These are phyloP conservation scores for Zizania palustris DNA, from an alignment of 202 grass and related monocot species.

Conservation along the genomic window DNA sequence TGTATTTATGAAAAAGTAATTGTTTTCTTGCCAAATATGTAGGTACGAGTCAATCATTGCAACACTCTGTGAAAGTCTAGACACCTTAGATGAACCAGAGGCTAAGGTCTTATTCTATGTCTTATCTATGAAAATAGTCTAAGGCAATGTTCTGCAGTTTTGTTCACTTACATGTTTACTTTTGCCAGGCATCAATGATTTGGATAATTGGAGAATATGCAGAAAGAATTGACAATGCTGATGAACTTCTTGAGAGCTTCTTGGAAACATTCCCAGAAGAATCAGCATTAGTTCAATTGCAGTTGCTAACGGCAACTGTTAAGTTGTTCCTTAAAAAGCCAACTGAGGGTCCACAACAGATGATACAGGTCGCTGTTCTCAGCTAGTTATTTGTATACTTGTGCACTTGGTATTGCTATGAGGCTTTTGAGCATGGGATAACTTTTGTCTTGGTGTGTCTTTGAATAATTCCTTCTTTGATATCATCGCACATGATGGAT, in stretches of 20 bases:
- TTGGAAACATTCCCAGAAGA: conserved; percentile 98
- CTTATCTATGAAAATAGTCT: neutral
- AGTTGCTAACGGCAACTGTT: conserved; percentile 95
- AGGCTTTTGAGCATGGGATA: conserved; percentile 10
- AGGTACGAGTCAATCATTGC: conserved; percentile 99
- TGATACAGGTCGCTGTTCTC: conserved; percentile 83
- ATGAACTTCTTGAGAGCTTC: conserved; percentile 99
- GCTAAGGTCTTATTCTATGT: conserved; percentile 69
- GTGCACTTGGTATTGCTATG: conserved; percentile 8
- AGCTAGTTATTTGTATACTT: conserved; percentile 16
- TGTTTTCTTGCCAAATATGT: conserved; percentile 41
- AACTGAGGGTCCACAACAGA: conserved; percentile 94
- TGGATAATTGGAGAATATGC: conserved; percentile 99
- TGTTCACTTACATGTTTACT: conserved; percentile 28
- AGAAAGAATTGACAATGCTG: conserved; percentile 99
- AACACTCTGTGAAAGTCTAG: conserved; percentile 92
- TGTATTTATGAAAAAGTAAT: neutral
- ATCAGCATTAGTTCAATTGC: conserved; percentile 91
- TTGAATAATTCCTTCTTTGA: too few relatives aligned
- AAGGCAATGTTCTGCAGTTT: conserved; percentile 31
- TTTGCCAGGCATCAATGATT: conserved; percentile 94
- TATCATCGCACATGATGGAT: too few relatives aligned
- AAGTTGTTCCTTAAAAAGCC: conserved; percentile 99
- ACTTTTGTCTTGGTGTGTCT: conserved; percentile 18
- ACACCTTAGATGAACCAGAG: conserved; percentile 97